Evolutionary conservation across 2,329 filamentous ascomycete species (phyloP), one percentile per base, ranked within the genome.

Genomic region (Furcasterigmium furcatum): DNA sequence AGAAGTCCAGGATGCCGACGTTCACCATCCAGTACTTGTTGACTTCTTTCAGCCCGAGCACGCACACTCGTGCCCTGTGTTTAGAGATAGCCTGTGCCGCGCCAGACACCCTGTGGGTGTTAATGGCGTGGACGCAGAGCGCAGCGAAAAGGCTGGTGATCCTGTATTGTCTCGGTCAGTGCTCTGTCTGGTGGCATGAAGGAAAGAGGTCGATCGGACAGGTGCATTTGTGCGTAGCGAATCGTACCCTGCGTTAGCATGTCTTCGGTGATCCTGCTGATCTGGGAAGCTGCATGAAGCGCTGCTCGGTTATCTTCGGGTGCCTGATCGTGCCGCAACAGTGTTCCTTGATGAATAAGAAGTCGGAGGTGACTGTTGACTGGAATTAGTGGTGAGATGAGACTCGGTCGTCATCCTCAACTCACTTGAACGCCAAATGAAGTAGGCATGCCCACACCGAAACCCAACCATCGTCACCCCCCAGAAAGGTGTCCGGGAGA

Each of bases 1-100:
- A 68, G 6, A 68, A 49, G 20, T 68, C 64, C 6, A 68, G 56
- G 1, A 67, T 54, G 27, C 64, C 65, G 50, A 65, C 67, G 55
- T 68, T 68, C 47, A 40, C 65, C 16, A 61, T 55, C 65, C 64
- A 68, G 51, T 66, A 67, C n/a, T 66, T 65, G 21, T 67, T 63
- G 1, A 68, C 57, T 48, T 67, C 65, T 34, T 66, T 60, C 2
- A 68, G 55, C 4, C 63, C 63, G 3, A 68, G 51, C 2, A 67
- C 61, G 30, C 64, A 68, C 49, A 66, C 60, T 27, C 66, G 63
- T 2, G 65, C 65, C 16, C 64, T 57, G 46, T 67, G 61, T 43
- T 66, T 63, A 21, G 65, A 63, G 9, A 68, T 61, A 3, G 63
- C 52, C 20, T 62, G 56, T 7, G 60, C 52, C 12, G 67, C 58